phyloP scores from a whole-genome alignment of 2,329 filamentous ascomycete genomes.

The Verticillium isaacii region DNA sequence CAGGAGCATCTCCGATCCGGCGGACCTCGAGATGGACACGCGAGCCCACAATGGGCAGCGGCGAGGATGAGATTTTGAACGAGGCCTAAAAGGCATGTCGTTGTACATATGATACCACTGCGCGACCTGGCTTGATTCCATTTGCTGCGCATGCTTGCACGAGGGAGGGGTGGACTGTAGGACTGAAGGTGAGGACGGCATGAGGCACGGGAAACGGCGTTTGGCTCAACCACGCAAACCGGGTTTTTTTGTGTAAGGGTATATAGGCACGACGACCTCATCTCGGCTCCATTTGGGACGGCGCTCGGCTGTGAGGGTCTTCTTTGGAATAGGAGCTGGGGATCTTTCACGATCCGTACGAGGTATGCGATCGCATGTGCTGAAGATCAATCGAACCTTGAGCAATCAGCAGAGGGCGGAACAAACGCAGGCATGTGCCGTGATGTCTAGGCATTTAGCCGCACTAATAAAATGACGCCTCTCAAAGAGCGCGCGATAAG shows the following conservation, averaged over 20 bases:
- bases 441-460: background rate
- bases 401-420: background rate
- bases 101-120: background rate
- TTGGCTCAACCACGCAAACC: background rate
- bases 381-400: background rate
- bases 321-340: background rate
- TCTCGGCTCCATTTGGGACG: background rate
- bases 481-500: background rate
- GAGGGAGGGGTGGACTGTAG: background rate
- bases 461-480: background rate
- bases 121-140: background rate
- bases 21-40: slow-evolving; percentile 6
- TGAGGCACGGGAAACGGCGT: background rate
- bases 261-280: background rate
- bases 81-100: background rate
- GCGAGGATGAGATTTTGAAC: slow-evolving; percentile 1
- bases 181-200: background rate
- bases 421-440: background rate
- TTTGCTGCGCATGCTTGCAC: background rate
- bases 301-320: background rate
- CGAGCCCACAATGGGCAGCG: slow-evolving; percentile 3
- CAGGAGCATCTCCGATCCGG: background rate
- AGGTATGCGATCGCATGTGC: background rate
- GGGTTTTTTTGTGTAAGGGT: background rate
- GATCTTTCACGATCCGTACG: background rate